phyloP scores from a whole-genome alignment of 1,284 basidiomycete genomes.

The Cryptococcus sp. region DNA sequence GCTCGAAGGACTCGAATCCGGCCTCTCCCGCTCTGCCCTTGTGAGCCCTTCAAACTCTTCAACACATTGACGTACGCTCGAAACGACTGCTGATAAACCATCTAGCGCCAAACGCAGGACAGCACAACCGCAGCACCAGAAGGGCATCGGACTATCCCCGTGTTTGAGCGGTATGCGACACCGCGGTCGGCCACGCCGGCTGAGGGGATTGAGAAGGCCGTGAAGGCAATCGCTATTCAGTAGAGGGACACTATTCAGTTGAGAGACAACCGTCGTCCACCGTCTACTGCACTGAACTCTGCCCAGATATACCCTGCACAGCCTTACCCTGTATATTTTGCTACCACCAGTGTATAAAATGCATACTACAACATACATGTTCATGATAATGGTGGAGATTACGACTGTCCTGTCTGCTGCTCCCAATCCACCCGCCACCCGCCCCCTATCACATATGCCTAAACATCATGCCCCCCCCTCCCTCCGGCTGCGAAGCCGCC shows the following conservation, averaged over 20 bases:
- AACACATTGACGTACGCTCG: not conserved
- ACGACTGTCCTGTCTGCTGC: too few species aligned
- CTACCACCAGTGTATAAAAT: too few species aligned
- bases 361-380: too few species aligned
- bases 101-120: slow-evolving; percentile 33
- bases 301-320: slow-evolving; percentile 9
- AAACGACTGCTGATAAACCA: not conserved
- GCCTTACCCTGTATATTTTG: not conserved
- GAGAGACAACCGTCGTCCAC: too few species aligned
- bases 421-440: too few species aligned
- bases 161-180: slow-evolving; percentile 39
- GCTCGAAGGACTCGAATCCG: slow-evolving; percentile 83
- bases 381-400: too few species aligned
- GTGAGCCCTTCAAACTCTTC: slow-evolving; percentile 50
- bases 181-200: slow-evolving; percentile 6
- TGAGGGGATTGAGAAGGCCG: slow-evolving; percentile 41
- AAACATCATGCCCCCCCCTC: too few species aligned
- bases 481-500: not conserved
- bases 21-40: slow-evolving; percentile 56
- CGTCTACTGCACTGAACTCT: not conserved
- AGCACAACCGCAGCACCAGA: slow-evolving; percentile 25
- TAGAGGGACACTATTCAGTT: too few species aligned
- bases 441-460: too few species aligned
- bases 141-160: slow-evolving; percentile 48
- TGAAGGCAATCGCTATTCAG: slow-evolving; percentile 29